Evolutionary conservation across 352 stramenopile genomes (phyloP).

Genomic region (Phytophthora palmivora): DNA sequence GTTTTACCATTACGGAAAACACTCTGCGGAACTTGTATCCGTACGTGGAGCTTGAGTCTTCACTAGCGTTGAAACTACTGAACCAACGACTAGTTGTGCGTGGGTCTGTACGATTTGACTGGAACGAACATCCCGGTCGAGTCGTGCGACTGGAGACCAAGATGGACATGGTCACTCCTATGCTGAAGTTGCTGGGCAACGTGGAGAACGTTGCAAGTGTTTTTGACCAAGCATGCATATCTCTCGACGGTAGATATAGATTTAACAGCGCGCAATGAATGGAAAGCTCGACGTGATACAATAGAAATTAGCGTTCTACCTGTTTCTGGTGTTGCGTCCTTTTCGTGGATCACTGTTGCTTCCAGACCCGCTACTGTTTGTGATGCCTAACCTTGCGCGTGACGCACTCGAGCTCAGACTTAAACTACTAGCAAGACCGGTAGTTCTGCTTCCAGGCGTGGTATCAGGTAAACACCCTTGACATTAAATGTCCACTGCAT

Average conservation of each 20-base stretch:
- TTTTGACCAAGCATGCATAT: conserved; percentile 10
- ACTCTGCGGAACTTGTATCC: conserved; percentile 17
- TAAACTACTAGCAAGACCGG: conserved; percentile 42
- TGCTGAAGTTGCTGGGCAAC: conserved; percentile 13
- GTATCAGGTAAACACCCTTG: conserved; percentile 86
- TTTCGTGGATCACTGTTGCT: conserved; percentile 3
- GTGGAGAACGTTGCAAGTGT: conserved; percentile 16
- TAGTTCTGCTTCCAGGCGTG: conserved; percentile 44
- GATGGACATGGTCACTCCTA: conserved; percentile 10
- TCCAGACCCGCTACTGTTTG: conserved; percentile 1
- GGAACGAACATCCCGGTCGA: not conserved
- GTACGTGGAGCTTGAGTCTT: not conserved
- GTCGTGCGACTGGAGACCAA: conserved; percentile 19
- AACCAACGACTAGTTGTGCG: conserved; percentile 1
- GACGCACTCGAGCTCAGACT: conserved; percentile 53
- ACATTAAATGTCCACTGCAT: conserved; percentile 95
- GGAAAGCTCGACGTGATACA: too few relatives aligned
- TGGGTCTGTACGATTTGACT: conserved; percentile 18
- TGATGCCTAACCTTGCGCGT: conserved; percentile 26
- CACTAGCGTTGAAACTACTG: conserved; percentile 1
- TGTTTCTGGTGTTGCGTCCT: conserved; percentile 5
- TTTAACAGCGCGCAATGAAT: not conserved
- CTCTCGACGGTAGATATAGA: conserved; percentile 9
- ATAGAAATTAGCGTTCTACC: not conserved
- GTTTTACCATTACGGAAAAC: conserved; percentile 18